phyloP scores from a whole-genome alignment of 2,329 filamentous ascomycete species.

The Stachybotrys chartarum region DNA sequence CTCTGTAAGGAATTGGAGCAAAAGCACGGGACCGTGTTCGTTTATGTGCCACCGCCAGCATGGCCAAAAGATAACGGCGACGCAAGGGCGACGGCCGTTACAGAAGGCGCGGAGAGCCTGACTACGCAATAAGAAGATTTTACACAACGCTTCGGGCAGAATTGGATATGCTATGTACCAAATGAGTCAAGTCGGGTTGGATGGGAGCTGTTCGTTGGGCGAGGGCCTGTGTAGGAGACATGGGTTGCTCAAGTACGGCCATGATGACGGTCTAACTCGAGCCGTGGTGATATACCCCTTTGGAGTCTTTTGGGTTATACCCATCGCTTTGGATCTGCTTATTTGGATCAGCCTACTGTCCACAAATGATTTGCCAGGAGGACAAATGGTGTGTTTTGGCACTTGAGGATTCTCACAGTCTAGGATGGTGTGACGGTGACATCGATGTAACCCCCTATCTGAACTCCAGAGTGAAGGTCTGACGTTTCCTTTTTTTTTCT shows the following conservation, averaged over 20 bases:
- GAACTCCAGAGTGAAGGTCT: too few species aligned
- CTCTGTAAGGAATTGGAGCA: slow-evolving; percentile 45
- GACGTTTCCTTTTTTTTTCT: too few species aligned
- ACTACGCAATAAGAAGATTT: neutral
- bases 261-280: neutral
- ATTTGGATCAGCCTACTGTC: too few species aligned
- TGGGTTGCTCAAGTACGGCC: neutral
- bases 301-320: neutral
- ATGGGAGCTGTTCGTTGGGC: too few species aligned
- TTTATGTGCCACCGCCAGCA: slow-evolving; percentile 20
- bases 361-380: too few species aligned
- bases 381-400: too few species aligned
- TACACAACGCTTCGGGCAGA: neutral
- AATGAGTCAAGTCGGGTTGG: too few species aligned
- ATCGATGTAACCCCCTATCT: too few species aligned
- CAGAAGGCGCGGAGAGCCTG: neutral
- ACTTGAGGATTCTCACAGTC: too few species aligned
- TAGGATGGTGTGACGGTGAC: too few species aligned
- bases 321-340: too few species aligned
- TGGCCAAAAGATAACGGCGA: slow-evolving; percentile 19
- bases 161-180: neutral
- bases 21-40: slow-evolving; percentile 34
- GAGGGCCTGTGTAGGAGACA: too few species aligned
- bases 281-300: neutral
- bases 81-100: neutral